Evolutionary conservation across 139 green algal species (phyloP).

Genomic region (Closterium sp.): DNA sequence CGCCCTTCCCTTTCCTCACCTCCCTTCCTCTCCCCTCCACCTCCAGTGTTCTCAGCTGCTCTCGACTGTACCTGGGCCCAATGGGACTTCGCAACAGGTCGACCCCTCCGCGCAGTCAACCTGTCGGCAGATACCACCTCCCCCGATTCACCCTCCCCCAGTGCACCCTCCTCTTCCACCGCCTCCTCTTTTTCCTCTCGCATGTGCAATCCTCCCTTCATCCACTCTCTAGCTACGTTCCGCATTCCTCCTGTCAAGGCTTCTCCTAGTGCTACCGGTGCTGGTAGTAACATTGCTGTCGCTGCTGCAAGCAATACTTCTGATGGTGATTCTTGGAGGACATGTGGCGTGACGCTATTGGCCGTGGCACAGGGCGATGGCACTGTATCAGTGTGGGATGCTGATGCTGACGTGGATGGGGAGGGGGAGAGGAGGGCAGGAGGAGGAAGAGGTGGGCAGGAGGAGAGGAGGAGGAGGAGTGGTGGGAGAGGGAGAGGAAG

Average conservation of each 20-base stretch:
- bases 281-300: neutral
- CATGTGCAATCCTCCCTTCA: neutral
- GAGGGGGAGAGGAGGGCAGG: neutral
- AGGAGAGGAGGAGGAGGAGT: neutral
- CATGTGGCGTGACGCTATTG: neutral
- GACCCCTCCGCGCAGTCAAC: neutral
- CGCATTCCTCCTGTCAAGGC: neutral
- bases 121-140: neutral
- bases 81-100: neutral
- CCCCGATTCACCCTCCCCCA: neutral
- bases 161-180: neutral
- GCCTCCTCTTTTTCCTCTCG: neutral
- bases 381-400: neutral
- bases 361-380: neutral
- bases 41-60: neutral
- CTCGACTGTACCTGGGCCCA: neutral
- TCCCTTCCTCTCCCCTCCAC: too few species aligned
- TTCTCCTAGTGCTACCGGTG: neutral
- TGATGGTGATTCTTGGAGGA: neutral
- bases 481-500: neutral
- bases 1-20: too few species aligned
- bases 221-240: neutral
- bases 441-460: neutral
- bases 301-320: neutral
- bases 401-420: neutral